phyloP scores from a whole-genome alignment of 371 early-diverging fungal species.

The Quaeritorhiza haematococci region DNA sequence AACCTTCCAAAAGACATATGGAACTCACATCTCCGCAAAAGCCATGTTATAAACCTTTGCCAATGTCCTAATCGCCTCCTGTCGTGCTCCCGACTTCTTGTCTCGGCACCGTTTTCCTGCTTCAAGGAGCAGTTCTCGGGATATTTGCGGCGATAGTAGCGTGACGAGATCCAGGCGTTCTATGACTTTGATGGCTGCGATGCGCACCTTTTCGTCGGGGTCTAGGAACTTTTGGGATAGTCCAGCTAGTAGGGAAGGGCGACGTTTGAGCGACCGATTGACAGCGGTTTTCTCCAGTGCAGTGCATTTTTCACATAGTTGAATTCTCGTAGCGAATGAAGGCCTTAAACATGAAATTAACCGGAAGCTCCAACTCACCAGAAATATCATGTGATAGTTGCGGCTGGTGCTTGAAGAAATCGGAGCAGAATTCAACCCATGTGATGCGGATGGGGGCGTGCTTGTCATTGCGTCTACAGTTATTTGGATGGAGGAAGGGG shows the following conservation, averaged over 20 bases:
- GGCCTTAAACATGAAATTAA: too few species aligned
- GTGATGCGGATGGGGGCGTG: conserved; percentile 55
- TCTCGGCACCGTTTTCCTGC: conserved; percentile 80
- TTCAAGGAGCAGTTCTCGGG: conserved; percentile 54
- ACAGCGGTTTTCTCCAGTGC: not conserved
- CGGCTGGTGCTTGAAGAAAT: conserved; percentile 63
- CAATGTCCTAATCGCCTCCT: conserved; percentile 69
- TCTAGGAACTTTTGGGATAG: conserved; percentile 75
- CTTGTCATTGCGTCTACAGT: conserved; percentile 70
- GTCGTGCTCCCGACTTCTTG: conserved; percentile 67
- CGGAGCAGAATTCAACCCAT: conserved; percentile 68
- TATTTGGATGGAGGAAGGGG: not conserved
- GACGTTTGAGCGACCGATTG: too few species aligned
- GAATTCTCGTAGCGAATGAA: not conserved
- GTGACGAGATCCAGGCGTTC: conserved; percentile 48
- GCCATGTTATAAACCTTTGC: conserved; percentile 66
- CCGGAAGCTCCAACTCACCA: conserved; percentile 33
- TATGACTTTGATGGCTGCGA: conserved; percentile 64
- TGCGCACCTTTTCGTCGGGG: conserved; percentile 90
- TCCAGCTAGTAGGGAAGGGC: conserved; percentile 35
- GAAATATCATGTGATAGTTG: conserved; percentile 63
- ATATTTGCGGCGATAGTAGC: conserved; percentile 45
- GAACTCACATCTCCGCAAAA: conserved; percentile 59
- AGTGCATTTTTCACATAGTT: not conserved
- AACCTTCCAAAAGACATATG: not conserved